Evolutionary conservation across 2,329 filamentous ascomycete species (phyloP).

Genomic region (Fusarium camptoceras): DNA sequence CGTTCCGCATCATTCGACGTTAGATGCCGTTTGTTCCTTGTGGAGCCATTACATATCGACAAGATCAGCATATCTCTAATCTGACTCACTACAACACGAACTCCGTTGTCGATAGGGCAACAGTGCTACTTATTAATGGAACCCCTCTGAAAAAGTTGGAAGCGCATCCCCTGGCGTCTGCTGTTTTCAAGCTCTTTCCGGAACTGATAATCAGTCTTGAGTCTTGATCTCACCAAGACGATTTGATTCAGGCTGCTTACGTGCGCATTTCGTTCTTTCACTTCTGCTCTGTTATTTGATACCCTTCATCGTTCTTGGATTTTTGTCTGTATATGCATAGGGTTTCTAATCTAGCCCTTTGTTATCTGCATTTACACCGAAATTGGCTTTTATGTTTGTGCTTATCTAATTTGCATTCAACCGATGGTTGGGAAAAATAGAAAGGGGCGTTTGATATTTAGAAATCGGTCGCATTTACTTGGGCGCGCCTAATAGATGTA

Average conservation of each 20-base stretch:
- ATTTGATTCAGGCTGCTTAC: constrained; percentile 1
- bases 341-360: constrained; percentile 11
- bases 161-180: constrained; percentile 5
- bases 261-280: constrained; percentile 24
- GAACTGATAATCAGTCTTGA: not conserved
- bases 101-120: constrained; percentile 8
- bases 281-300: constrained; percentile 48
- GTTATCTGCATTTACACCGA: constrained; percentile 24
- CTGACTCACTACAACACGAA: constrained; percentile 11
- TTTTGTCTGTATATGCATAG: constrained; percentile 25
- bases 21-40: constrained; percentile 7
- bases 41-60: constrained; percentile 36
- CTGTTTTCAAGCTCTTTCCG: not conserved
- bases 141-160: not conserved
- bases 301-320: constrained; percentile 39
- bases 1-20: constrained; percentile 35
- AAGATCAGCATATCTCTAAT: constrained; percentile 9
- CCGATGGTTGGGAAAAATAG: constrained; percentile 32
- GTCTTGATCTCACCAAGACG: constrained; percentile 1
- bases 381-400: constrained; percentile 15
- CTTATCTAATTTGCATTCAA: constrained; percentile 26
- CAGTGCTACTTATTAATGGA: constrained; percentile 1
- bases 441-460: constrained; percentile 15
- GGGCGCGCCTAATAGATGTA: constrained; percentile 24
- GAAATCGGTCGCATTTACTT: constrained; percentile 23